Base-by-base conservation (phyloP, 2,329 filamentous ascomycete species). In the Diplodia sapinea region DNA sequence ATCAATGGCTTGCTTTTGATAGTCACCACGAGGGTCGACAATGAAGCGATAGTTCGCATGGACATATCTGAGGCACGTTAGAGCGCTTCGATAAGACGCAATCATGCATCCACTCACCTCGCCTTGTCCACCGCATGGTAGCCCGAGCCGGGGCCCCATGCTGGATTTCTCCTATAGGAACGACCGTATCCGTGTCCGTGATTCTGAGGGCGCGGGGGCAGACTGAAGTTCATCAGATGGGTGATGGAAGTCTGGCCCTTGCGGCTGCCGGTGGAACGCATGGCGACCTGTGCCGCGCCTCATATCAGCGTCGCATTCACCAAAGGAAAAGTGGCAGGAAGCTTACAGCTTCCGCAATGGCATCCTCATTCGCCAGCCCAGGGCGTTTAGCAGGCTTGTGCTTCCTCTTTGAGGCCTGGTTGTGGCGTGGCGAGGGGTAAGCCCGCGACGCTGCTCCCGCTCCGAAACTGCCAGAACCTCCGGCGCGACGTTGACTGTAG, bases 41-140 rank as follows among this genome's bases (percentile, higher is more conserved):
- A 99, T 91, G 78, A 99, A 99, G 67, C 95, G 91, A 77, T 99
- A 99, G 79, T 99, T 99, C 71, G 95, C 93, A 78, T 99, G 94
- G 17, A 99, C 89, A 72, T 92, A 93, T 82, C 90, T 91, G 47
- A 1, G 63, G 72, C 73, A 69, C 12, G 29, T 65, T 67, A 69
- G 65, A 33, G 36, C 33, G 31, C 29, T 23, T 15, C 33, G 56
- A 43, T n/a, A 29, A 40, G 29, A 17, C 12, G 13, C n/a, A n/a
- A 15, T n/a, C 13, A 6, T 20, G 26, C 13, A 11, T 52, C 17
- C 6, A 51, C 86, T 68, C 86, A 94, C 84, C 91, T 89, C 68
- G 94, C 91, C 81, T 98, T 98, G 79, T 99, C 95, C 52, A 89
- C 87, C 15, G 92, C 89, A 79, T 97, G 93, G 78, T 97, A 92